These are phyloP conservation scores for Toxicodendron radicans DNA, from an alignment of 345 rosid species.

Conservation along the genomic window DNA sequence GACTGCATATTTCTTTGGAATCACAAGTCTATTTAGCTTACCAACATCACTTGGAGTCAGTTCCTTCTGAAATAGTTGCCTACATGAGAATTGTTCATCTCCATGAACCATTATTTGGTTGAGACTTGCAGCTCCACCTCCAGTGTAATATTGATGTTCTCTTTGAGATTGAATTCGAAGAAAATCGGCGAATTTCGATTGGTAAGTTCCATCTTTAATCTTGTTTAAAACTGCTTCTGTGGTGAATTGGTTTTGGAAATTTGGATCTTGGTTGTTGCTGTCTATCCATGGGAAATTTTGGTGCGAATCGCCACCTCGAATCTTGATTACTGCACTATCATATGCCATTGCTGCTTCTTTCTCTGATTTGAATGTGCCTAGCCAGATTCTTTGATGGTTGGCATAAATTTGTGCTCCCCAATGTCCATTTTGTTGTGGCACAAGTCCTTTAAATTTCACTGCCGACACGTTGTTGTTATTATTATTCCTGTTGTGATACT, in stretches of 20 bases:
- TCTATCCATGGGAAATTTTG: conserved; percentile 59
- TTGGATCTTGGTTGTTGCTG: conserved; percentile 41
- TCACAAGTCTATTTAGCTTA: conserved; percentile 80
- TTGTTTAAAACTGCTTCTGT: conserved; percentile 49
- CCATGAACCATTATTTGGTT: conserved; percentile 18
- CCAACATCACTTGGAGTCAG: conserved; percentile 91
- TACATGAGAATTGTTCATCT: conserved; percentile 29
- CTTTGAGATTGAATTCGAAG: conserved; percentile 25
- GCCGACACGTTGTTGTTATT: background rate
- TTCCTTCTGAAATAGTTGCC: conserved; percentile 63
- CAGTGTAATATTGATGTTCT: conserved; percentile 7
- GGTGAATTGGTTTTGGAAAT: conserved; percentile 39
- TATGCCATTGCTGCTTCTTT: conserved; percentile 66
- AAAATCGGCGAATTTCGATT: conserved; percentile 43
- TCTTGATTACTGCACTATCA: conserved; percentile 60
- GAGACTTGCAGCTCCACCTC: background rate
- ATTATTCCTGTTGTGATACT: no score
- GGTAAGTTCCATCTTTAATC: conserved; percentile 72
- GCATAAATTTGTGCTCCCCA: conserved; percentile 77
- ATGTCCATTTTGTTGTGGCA: conserved; percentile 52
- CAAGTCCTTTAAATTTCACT: conserved; percentile 54
- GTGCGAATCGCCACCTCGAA: conserved; percentile 45
- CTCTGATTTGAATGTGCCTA: conserved; percentile 63
- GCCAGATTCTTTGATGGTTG: conserved; percentile 57
- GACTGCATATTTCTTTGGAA: conserved; percentile 68